These are phyloP conservation scores for Luzula sylvatica DNA, from an alignment of 176 grass and related monocot genomes.

Conservation along the genomic window DNA sequence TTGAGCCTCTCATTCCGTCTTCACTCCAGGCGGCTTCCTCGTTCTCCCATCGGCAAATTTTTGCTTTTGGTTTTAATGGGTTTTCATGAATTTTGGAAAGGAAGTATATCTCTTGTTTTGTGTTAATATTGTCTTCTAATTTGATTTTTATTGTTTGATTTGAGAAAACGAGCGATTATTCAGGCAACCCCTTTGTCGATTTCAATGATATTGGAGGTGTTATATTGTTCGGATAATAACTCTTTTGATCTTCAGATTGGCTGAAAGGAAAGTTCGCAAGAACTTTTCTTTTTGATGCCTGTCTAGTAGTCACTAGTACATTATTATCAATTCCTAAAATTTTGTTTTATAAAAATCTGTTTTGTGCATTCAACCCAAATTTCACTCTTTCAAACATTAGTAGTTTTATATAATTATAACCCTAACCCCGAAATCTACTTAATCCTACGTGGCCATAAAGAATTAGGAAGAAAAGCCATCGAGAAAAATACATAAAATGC, in stretches of 20 bases:
- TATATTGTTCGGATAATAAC: conserved; percentile 58
- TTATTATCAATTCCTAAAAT: not conserved
- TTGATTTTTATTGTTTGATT: not conserved
- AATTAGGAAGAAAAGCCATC: conserved; percentile 4
- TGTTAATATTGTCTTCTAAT: conserved; percentile 4
- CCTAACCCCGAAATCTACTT: not conserved
- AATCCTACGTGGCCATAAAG: conserved; percentile 8
- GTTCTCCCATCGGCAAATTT: not conserved
- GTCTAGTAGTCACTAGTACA: conserved; percentile 66
- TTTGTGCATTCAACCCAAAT: not conserved
- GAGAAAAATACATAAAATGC: not conserved
- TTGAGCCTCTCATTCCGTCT: too few species aligned
- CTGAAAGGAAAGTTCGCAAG: conserved; percentile 22
- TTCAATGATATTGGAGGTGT: conserved; percentile 65
- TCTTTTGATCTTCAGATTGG: conserved; percentile 73
- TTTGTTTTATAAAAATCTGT: not conserved
- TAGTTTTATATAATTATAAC: too few species aligned
- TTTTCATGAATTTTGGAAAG: not conserved
- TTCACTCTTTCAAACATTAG: too few species aligned
- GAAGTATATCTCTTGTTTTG: not conserved
- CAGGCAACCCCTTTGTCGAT: conserved; percentile 70
- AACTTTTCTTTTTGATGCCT: conserved; percentile 29
- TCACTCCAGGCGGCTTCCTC: not conserved
- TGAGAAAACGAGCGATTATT: conserved; percentile 40
- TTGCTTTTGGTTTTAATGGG: too few species aligned